Evolutionary conservation across 106 monocot species (phyloP).

Genomic region (Apostasia ramifera): DNA sequence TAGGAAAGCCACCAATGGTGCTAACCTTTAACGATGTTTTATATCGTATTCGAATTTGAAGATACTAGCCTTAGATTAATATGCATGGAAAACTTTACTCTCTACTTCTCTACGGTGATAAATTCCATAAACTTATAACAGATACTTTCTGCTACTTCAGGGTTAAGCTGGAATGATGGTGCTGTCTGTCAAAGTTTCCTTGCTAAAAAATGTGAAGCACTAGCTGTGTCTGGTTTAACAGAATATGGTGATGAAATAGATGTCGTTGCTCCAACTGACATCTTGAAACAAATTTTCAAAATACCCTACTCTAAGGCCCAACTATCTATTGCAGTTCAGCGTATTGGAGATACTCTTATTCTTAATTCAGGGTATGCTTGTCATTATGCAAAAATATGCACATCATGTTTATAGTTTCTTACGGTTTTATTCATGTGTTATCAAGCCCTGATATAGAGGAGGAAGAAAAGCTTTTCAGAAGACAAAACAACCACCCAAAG

Average conservation of each 20-base stretch:
- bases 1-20: too few species aligned
- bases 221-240: slow-evolving; percentile 78
- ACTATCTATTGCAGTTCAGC: slow-evolving; percentile 90
- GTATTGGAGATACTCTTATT: slow-evolving; percentile 90
- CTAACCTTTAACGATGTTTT: too few species aligned
- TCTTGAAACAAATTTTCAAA: slow-evolving; percentile 96
- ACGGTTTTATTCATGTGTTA: background rate
- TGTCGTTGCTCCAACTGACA: slow-evolving; percentile 86
- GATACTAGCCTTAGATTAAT: too few species aligned
- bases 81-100: background rate
- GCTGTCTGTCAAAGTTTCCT: slow-evolving; percentile 49
- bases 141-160: slow-evolving; percentile 20
- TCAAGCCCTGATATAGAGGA: slow-evolving; percentile 86
- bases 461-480: slow-evolving; percentile 78
- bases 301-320: slow-evolving; percentile 94
- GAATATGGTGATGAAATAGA: slow-evolving; percentile 97
- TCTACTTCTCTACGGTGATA: background rate
- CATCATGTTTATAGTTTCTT: slow-evolving; percentile 2
- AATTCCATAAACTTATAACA: slow-evolving; percentile 1
- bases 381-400: background rate
- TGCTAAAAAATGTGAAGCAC: slow-evolving; percentile 83
- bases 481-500: slow-evolving; percentile 58
- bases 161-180: slow-evolving; percentile 40
- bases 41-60: too few species aligned
- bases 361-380: slow-evolving; percentile 79